Conservation (phyloP, 371 early-diverging fungal species). For the Mucor racemosus region DNA sequence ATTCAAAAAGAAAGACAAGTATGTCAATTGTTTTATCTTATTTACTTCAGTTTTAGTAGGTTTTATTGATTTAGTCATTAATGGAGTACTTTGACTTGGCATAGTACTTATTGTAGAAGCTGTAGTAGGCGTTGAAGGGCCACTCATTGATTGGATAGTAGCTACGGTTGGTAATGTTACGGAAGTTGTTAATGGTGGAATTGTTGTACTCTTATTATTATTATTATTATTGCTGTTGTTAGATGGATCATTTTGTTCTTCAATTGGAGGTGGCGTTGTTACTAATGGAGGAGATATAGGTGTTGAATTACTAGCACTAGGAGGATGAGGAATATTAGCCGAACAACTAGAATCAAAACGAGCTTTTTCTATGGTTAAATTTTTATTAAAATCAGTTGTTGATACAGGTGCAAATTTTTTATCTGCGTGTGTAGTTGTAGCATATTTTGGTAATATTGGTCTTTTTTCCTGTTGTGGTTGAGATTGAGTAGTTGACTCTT, state of each 20-base stretch:
- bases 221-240: background rate
- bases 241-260: background rate
- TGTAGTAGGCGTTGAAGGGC: constrained; percentile 20
- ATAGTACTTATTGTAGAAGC: constrained; percentile 17
- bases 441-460: constrained; percentile 16
- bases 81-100: constrained; percentile 31
- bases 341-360: constrained; percentile 17
- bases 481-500: constrained; percentile 18
- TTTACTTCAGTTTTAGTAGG: constrained; percentile 10
- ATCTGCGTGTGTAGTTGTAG: constrained; percentile 22
- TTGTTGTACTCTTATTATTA: background rate
- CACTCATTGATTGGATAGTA: constrained; percentile 11
- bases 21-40: constrained; percentile 20
- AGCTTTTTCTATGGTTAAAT: constrained; percentile 49
- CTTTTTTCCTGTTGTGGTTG: constrained; percentile 16
- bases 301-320: constrained; percentile 17
- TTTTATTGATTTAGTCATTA: constrained; percentile 4
- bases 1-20: background rate
- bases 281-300: constrained; percentile 5
- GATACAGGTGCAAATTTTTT: constrained; percentile 26
- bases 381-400: constrained; percentile 32
- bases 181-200: constrained; percentile 21
- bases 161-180: constrained; percentile 19
- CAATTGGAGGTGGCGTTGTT: constrained; percentile 1
- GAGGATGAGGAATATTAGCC: constrained; percentile 19